Evolutionary conservation across 768 basidiomycete genomes (phyloP).

Genomic region (Erythrobasidium yunnanense): DNA sequence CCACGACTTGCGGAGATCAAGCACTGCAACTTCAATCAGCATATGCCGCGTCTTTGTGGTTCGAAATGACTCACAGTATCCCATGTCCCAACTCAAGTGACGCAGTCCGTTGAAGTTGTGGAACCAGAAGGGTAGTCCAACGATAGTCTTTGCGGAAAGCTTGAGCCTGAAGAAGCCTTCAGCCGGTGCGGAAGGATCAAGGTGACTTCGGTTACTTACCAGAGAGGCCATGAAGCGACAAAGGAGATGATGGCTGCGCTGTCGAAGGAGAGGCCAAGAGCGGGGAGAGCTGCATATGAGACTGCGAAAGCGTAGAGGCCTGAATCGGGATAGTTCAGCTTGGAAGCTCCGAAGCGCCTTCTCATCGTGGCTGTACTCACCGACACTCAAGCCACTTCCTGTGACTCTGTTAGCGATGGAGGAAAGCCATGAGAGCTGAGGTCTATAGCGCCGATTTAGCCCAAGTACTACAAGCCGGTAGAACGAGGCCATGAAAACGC

Average conservation of each 20-base stretch:
- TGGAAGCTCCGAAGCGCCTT: not conserved
- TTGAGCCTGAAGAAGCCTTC: conserved; percentile 47
- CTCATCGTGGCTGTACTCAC: conserved; percentile 43
- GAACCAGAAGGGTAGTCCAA: conserved; percentile 81
- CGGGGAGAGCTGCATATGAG: conserved; percentile 71
- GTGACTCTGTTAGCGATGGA: conserved; percentile 83
- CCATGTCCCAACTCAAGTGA: conserved; percentile 80
- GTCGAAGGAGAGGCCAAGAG: conserved; percentile 55
- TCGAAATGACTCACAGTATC: conserved; percentile 56
- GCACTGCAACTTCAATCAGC: conserved; percentile 48
- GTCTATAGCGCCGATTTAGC: not conserved
- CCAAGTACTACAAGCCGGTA: not conserved
- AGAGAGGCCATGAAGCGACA: conserved; percentile 60
- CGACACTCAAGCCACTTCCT: conserved; percentile 63
- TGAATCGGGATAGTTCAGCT: conserved; percentile 39
- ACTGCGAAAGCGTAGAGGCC: conserved; percentile 81
- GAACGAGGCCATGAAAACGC: not conserved
- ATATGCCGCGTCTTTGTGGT: not conserved
- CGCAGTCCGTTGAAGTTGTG: conserved; percentile 82
- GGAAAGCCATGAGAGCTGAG: conserved; percentile 76
- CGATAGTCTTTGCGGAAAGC: conserved; percentile 59
- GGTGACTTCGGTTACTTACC: conserved; percentile 41
- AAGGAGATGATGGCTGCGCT: conserved; percentile 64
- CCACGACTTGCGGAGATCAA: conserved; percentile 70
- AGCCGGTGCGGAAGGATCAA: not conserved